Conservation (phyloP, 129 eudicot genomes). For the Escallonia herrerae region DNA sequence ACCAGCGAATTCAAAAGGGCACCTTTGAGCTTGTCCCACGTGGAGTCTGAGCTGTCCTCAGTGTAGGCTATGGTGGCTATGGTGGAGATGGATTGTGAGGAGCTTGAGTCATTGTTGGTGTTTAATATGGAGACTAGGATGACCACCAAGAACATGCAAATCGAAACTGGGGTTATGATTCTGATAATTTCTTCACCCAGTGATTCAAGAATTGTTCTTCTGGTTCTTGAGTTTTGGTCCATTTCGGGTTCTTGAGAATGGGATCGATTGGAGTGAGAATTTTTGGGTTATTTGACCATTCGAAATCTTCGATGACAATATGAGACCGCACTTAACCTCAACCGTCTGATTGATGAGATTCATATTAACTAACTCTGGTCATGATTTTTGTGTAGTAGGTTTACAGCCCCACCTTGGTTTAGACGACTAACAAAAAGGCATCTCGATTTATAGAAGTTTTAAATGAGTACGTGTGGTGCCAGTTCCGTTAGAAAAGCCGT, state of each 20-base stretch:
- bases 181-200: conserved; percentile 88
- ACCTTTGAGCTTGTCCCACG: conserved; percentile 90
- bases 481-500: too few species aligned
- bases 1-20: conserved; percentile 90
- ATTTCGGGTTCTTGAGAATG: conserved; percentile 24
- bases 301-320: too few species aligned
- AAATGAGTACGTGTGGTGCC: too few species aligned
- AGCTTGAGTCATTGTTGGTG: conserved; percentile 19
- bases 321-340: not conserved
- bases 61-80: conserved; percentile 78
- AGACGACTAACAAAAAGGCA: too few species aligned
- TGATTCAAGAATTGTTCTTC: conserved; percentile 47
- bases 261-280: conserved; percentile 6
- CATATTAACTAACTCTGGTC: too few species aligned
- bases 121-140: conserved; percentile 57
- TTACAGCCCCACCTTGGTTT: too few species aligned
- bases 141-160: conserved; percentile 84
- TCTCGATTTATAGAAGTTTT: too few species aligned
- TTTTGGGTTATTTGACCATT: not conserved
- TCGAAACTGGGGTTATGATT: conserved; percentile 88
- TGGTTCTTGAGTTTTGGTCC: conserved; percentile 46
- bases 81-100: conserved; percentile 31
- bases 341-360: not conserved
- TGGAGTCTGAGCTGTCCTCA: conserved; percentile 67
- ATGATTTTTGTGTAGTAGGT: too few species aligned